These are phyloP conservation scores for Porodaedalea pini DNA, from an alignment of 1,284 basidiomycete species.

Conservation along the genomic window DNA sequence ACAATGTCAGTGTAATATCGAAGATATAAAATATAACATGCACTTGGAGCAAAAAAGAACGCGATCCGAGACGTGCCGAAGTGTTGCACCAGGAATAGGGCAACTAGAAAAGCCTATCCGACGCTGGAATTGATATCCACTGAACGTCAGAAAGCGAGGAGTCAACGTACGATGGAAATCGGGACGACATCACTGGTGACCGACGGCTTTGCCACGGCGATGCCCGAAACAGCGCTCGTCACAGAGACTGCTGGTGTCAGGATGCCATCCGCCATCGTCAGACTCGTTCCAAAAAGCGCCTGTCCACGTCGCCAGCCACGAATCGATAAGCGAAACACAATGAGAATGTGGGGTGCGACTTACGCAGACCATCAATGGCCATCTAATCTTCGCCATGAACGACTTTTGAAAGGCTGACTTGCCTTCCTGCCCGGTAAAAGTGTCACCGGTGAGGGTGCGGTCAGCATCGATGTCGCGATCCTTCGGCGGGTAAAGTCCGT, in stretches of 20 bases:
- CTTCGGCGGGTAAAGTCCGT: constrained; percentile 53
- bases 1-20: not conserved
- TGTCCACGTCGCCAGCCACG: constrained; percentile 3
- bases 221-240: constrained; percentile 62
- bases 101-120: constrained; percentile 49
- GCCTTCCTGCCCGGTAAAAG: constrained; percentile 23
- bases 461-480: constrained; percentile 45
- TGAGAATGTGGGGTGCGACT: constrained; percentile 16
- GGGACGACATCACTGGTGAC: constrained; percentile 45
- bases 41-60: constrained; percentile 53
- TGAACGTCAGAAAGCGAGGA: no score
- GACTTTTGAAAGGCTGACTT: constrained; percentile 21
- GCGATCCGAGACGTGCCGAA: constrained; percentile 55
- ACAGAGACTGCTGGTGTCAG: constrained; percentile 67
- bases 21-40: constrained; percentile 15
- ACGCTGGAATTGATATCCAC: not conserved
- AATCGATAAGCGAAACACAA: constrained; percentile 4
- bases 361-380: constrained; percentile 56
- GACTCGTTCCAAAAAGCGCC: constrained; percentile 41
- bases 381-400: constrained; percentile 35
- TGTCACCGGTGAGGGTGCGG: constrained; percentile 51
- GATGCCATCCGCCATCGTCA: constrained; percentile 62
- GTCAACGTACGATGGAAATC: constrained; percentile 55
- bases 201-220: constrained; percentile 53
- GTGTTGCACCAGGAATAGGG: constrained; percentile 54